Evolutionary conservation across 78 protist genomes (phyloP).

Genomic region (Pigoraptor vietnamica): DNA sequence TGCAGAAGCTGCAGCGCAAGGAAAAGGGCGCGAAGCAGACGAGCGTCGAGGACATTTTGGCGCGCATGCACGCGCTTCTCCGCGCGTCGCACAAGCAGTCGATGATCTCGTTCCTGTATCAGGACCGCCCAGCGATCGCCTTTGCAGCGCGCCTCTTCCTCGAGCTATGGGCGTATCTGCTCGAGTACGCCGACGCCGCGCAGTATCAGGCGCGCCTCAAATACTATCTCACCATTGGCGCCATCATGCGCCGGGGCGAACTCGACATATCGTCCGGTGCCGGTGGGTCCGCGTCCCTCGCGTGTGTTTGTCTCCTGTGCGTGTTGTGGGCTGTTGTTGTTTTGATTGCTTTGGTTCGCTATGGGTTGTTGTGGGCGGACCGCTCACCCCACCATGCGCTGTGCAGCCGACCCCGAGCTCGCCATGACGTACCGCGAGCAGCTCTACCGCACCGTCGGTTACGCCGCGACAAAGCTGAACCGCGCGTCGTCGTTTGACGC

Average conservation of each 20-base stretch:
- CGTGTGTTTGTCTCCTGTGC: too few relatives aligned
- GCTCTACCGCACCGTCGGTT: neutral
- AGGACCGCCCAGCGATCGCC: neutral
- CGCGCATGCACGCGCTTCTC: neutral
- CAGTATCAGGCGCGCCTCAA: neutral
- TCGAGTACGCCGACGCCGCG: neutral
- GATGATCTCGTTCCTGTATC: neutral
- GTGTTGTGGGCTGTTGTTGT: too few relatives aligned
- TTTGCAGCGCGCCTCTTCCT: neutral
- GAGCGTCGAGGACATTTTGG: neutral
- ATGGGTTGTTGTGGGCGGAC: too few relatives aligned
- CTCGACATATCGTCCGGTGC: neutral
- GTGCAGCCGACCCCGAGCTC: neutral
- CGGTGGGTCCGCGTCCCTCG: too few relatives aligned
- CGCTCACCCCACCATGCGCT: neutral
- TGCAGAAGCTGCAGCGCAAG: neutral
- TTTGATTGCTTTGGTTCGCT: too few relatives aligned
- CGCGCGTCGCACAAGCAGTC: neutral
- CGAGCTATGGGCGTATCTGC: neutral
- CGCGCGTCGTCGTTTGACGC: neutral
- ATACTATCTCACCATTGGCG: neutral
- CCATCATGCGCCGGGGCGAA: neutral
- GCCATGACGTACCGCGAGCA: neutral
- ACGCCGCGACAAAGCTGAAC: neutral
- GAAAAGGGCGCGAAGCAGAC: neutral